These are phyloP conservation scores for Euphorbia tirucalli DNA, from an alignment of 345 rosid genomes.

Conservation along the genomic window DNA sequence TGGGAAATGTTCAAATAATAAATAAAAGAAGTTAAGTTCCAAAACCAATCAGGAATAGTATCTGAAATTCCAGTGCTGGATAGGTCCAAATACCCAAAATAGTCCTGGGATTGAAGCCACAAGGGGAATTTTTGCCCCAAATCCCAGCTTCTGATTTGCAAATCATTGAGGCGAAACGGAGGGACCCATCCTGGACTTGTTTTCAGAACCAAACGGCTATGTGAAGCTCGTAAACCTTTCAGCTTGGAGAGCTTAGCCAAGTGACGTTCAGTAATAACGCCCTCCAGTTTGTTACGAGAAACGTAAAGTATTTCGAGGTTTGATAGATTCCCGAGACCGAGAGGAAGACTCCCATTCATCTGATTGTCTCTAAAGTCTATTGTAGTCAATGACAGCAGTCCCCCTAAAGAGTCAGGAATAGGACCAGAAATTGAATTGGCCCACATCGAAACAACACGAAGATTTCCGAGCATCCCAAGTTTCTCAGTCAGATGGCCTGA, in stretches of 20 bases:
- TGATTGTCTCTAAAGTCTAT: neutral
- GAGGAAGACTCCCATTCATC: conserved; percentile 6
- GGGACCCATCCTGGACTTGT: conserved; percentile 2
- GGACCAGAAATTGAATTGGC: conserved; percentile 3
- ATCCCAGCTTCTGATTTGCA: neutral
- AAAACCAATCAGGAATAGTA: conserved; percentile 5
- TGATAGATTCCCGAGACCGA: neutral
- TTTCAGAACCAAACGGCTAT: neutral
- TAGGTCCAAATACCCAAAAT: neutral
- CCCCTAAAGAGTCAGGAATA: conserved; percentile 1
- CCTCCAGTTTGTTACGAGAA: neutral
- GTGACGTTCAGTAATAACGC: neutral
- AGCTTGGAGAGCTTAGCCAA: neutral
- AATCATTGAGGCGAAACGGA: conserved; percentile 1
- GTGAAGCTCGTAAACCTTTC: neutral
- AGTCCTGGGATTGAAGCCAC: conserved; percentile 4
- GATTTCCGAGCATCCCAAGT: neutral
- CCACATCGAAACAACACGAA: neutral
- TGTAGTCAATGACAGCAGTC: neutral
- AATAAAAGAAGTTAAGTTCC: neutral
- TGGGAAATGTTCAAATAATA: conserved; percentile 5
- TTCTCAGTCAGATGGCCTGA: neutral
- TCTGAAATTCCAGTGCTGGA: conserved; percentile 3
- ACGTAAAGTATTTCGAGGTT: neutral
- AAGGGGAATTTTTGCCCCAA: neutral